Evolutionary conservation across 2,329 filamentous ascomycete species (phyloP), one percentile per base, ranked within the genome.

Genomic region (Ophiostoma quercus): DNA sequence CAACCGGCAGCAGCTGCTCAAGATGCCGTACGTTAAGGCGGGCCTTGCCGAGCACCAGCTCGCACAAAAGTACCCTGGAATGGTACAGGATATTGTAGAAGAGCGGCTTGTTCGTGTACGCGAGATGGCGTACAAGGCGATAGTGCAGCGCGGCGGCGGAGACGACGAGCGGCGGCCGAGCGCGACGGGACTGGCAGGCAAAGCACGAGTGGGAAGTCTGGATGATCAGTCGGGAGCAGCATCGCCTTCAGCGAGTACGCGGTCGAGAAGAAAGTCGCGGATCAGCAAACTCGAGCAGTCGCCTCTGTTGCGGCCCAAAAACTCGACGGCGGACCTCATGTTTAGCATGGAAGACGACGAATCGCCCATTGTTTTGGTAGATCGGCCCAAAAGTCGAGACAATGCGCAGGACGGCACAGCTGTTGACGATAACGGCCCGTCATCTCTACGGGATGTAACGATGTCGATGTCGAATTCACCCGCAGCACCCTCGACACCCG

Each of bases 341-440:
- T 97, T 97, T 76, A 88, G 92, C 73, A 97, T 97, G 93, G 94
- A 97, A 71, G 93, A 96, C 51, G 92, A 93, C 62, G 84, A 84
- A 11, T 73, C 75, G 0, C 73, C 1, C 77, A 79, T 2, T 70
- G 73, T 8, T 74, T 43, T 25, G 63, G 39, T 9, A 65, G 62
- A 65, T 1, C 57, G 68, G 9, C 70, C 68, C 0, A 19, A 39
- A 6, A 69, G 70, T 51, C n/a, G 63, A 6, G 62, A 32, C 62
- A 65, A 29, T 37, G 32, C 32, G 9, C 62, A 22, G 34, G 62
- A 39, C 8, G n/a, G 62, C 62, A 65, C 62, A 39, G 5, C 4
- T 3, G 11, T 65, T 11, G 62, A 65, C 3, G 62, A 65, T 3
- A 11, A 19, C 34, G 62, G 62, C 39, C 34, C 19, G n/a, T 19